A percentile compares a stretch with the other conserved stretches of the same genome.
These are phyloP conservation scores for Curvularia spicifera DNA, from an alignment of 2,329 filamentous ascomycete genomes.

Conservation along the genomic window DNA sequence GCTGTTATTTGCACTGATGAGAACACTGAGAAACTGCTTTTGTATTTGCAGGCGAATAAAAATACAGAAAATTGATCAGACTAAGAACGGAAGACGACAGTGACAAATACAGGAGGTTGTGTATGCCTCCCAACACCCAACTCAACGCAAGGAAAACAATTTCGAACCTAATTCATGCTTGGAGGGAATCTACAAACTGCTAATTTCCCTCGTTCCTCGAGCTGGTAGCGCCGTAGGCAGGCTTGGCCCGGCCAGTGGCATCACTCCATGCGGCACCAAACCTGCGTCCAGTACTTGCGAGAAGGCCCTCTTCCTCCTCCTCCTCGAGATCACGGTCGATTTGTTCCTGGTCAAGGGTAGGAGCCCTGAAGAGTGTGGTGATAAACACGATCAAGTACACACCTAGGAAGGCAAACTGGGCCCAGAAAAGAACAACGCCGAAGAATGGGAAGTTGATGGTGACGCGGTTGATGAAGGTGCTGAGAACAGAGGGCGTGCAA, in stretches of 20 bases:
- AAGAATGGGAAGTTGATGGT: conserved; percentile 96
- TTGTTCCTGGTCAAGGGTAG: conserved; percentile 75
- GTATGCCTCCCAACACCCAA: neutral
- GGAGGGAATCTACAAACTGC: neutral
- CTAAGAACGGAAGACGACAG: neutral
- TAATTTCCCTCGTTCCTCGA: neutral
- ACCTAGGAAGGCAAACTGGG: conserved; percentile 87
- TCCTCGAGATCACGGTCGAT: conserved; percentile 88
- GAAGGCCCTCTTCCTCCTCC: conserved; percentile 89
- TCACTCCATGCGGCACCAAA: conserved; percentile 91
- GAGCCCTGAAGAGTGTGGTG: conserved; percentile 79
- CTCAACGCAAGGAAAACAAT: neutral
- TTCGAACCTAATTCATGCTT: neutral
- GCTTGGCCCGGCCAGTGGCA: conserved; percentile 67
- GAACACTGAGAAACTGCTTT: neutral
- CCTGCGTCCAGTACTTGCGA: conserved; percentile 80
- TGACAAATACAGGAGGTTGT: neutral
- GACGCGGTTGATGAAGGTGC: conserved; percentile 90
- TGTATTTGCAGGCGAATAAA: neutral
- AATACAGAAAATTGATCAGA: neutral
- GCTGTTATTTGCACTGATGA: neutral
- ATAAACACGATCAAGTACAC: conserved; percentile 83
- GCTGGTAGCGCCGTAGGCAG: conserved; percentile 40
- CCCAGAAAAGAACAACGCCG: conserved; percentile 92
- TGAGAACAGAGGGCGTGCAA: conserved; percentile 90